These are phyloP conservation scores for Chlamydomonas reinhardtii DNA, from an alignment of 163 green algal genomes.

Conservation along the genomic window DNA sequence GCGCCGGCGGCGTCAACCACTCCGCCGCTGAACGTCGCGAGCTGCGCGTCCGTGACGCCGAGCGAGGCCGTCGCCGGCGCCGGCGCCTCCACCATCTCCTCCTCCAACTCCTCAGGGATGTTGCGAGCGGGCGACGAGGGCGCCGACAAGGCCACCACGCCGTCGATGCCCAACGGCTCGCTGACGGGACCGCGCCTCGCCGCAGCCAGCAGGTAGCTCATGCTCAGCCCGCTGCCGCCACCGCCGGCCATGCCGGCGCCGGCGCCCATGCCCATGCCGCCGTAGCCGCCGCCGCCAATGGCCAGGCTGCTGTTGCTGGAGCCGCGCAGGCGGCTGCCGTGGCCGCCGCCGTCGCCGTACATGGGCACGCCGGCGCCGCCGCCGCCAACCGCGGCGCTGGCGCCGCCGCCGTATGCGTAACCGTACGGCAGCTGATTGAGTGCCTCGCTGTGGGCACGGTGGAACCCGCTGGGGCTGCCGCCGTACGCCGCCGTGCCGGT, in stretches of 20 bases:
- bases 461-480: neutral
- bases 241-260: neutral
- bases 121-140: neutral
- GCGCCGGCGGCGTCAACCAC: no score
- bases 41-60: neutral
- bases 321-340: no score
- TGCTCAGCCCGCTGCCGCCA: no score
- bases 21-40: neutral
- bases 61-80: no score
- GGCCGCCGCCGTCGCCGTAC: no score
- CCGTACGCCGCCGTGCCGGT: neutral
- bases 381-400: no score
- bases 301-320: no score
- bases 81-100: neutral
- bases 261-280: neutral
- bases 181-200: neutral
- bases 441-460: conserved; percentile 17
- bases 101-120: neutral
- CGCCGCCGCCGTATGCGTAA: neutral
- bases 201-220: no score
- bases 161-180: neutral
- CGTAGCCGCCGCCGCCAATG: no score
- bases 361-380: no score
- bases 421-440: neutral
- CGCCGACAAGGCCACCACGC: neutral